phyloP scores from a whole-genome alignment of 2,329 filamentous ascomycete species.

The Arthrobotrys pseudoclavata region DNA sequence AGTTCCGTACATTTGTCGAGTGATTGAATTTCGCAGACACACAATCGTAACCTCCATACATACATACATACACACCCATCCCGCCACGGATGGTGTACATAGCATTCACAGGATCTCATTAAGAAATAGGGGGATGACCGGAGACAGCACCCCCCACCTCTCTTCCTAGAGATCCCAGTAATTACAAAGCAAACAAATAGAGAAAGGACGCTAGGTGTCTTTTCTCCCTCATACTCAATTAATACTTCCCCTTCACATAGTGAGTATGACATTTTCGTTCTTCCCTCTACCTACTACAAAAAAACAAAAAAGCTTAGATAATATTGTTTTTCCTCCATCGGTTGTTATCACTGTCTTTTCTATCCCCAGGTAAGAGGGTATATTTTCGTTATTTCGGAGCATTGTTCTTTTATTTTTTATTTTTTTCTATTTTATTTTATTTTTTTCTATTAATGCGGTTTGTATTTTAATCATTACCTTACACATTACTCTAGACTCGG shows the following conservation, averaged over 20 bases:
- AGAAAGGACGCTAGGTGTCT: not conserved
- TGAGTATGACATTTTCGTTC: not conserved
- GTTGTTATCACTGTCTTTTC: not conserved
- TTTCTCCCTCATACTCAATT: not conserved
- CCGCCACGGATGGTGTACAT: conserved; percentile 16
- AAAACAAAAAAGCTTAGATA: not conserved
- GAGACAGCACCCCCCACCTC: conserved; percentile 13
- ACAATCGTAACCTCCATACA: conserved; percentile 1
- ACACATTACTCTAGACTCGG: conserved; percentile 34
- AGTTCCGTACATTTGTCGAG: conserved; percentile 63
- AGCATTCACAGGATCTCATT: conserved; percentile 4
- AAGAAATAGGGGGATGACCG: conserved; percentile 4
- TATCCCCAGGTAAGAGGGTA: not conserved
- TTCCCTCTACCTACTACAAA: not conserved
- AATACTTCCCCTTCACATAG: not conserved
- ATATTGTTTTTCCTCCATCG: not conserved
- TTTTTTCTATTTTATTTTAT: not conserved
- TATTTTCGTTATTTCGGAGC: not conserved
- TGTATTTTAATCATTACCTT: not conserved
- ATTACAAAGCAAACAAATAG: not conserved
- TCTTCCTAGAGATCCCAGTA: not conserved
- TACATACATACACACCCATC: conserved; percentile 13
- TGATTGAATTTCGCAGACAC: conserved; percentile 23
- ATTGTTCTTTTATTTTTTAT: not conserved
- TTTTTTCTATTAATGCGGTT: not conserved